Evolutionary conservation across 1,139 yeast genomes (phyloP), one percentile per base, ranked within the genome.

Genomic region (Scheffersomyces quercinus): DNA sequence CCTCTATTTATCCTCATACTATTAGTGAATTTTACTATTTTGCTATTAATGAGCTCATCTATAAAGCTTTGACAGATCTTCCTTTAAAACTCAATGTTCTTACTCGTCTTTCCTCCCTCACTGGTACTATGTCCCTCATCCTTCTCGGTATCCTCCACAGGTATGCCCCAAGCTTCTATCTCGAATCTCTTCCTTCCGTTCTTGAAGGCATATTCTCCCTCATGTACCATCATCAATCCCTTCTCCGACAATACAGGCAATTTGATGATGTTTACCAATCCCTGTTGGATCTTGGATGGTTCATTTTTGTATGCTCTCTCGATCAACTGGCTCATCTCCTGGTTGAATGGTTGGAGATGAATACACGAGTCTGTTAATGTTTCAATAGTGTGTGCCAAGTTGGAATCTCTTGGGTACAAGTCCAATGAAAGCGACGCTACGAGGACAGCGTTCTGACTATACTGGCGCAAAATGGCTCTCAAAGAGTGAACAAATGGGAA

Each of bases 151-250:
- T 83, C 90, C 47, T 88, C 97, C 2, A 93, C 96, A 0, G 99
- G 98, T 38, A 93, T 93, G 20, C 96, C 88, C 96, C 97, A 91
- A 57, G 83, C 88, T 51, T 87, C 91, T 46, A 91, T 85, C 56
- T 87, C 96, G 60, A 93, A 89, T 57, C 79, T 82, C 64, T 83
- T 82, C 49, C 87, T 76, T 11, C 96, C 93, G 49, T 89, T 89
- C 58, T 85, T 83, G 67, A 91, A 93, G 3, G 96, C 91, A 63
- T 79, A 85, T 64, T 91, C 97, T 42, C 88, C 85, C 45, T 74
- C 73, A 44, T 83, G 81, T 1, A 82, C 77, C 54, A 81, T 80
- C 97, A 90, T 91, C 53, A 81, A 73, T 0, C 99, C 98, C 36
- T 81, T 65, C 37, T 85, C 93, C 38, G 90, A 82, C 36, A 88